phyloP scores from a whole-genome alignment of 179 eudicot genomes.

The Vitellaria paradoxa region DNA sequence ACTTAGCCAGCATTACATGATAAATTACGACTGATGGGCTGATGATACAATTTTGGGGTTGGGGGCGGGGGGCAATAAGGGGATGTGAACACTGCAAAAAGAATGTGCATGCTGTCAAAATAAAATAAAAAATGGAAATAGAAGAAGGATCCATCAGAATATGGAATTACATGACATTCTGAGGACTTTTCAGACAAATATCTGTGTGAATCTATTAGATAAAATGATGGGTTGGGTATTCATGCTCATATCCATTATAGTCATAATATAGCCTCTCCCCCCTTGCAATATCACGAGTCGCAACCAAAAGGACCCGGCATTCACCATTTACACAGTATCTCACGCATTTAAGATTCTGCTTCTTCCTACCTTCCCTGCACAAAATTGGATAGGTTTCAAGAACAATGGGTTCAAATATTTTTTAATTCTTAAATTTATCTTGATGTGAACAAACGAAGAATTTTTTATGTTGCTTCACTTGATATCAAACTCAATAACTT shows the following conservation, averaged over 20 bases:
- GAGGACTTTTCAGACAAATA: slow-evolving; percentile 16
- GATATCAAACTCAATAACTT: not conserved
- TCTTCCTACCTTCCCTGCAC: slow-evolving; percentile 76
- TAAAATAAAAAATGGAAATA: not conserved
- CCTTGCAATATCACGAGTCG: slow-evolving; percentile 81
- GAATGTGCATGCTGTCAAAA: not conserved
- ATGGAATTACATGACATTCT: not conserved
- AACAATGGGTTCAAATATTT: slow-evolving; percentile 7
- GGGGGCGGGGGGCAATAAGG: too few relatives aligned
- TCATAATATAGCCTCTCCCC: slow-evolving; percentile 91
- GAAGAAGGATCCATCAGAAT: slow-evolving; percentile 12
- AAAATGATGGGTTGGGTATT: slow-evolving; percentile 89
- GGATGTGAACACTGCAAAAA: not conserved
- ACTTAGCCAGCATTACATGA: slow-evolving; percentile 15
- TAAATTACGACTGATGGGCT: slow-evolving; percentile 9
- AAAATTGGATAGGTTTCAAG: slow-evolving; percentile 20
- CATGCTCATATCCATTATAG: slow-evolving; percentile 82
- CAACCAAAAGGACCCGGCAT: slow-evolving; percentile 72
- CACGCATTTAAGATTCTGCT: slow-evolving; percentile 79
- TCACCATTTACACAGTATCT: slow-evolving; percentile 78
- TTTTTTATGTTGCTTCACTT: not conserved
- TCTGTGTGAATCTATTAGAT: slow-evolving; percentile 31
- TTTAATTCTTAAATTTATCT: not conserved
- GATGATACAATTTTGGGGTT: not conserved
- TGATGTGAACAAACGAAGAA: not conserved